These are phyloP conservation scores for Saccharomycopsis javanensis DNA, from an alignment of 805 yeast genomes.

Conservation along the genomic window DNA sequence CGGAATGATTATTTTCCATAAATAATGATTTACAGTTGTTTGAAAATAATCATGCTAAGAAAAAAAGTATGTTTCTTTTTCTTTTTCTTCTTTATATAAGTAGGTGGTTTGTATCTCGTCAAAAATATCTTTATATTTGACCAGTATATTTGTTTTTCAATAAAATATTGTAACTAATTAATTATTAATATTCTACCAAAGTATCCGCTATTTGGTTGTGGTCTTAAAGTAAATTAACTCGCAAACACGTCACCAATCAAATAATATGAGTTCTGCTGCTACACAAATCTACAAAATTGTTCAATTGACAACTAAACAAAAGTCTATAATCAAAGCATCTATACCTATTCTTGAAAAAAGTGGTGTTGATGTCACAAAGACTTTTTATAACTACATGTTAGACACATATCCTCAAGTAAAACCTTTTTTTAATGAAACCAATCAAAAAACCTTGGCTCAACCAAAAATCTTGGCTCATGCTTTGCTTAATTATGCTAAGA, in stretches of 20 bases:
- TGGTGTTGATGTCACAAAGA: conserved; percentile 45
- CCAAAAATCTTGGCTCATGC: conserved; percentile 59
- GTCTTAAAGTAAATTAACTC: no score
- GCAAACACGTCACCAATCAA: background rate
- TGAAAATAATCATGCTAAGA: no score
- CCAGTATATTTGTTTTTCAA: no score
- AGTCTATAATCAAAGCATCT: conserved; percentile 33
- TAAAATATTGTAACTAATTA: no score
- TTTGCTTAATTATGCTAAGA: conserved; percentile 48
- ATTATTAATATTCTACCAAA: no score
- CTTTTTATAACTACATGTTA: conserved; percentile 50
- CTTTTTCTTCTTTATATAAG: no score
- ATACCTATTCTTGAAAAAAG: conserved; percentile 46
- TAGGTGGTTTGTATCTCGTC: no score
- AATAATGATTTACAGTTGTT: no score
- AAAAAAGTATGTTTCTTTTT: no score
- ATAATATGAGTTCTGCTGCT: background rate
- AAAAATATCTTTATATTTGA: no score
- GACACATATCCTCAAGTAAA: conserved; percentile 41
- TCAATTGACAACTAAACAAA: conserved; percentile 28
- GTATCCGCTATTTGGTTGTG: background rate
- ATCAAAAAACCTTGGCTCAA: conserved; percentile 47
- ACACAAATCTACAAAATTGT: conserved; percentile 24
- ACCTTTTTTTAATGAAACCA: conserved; percentile 50
- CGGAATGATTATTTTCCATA: no score